A percentile compares a stretch with the other conserved stretches of the same genome.
Conservation (phyloP, 2,329 filamentous ascomycete species). For the Pezicula rhizophila region DNA sequence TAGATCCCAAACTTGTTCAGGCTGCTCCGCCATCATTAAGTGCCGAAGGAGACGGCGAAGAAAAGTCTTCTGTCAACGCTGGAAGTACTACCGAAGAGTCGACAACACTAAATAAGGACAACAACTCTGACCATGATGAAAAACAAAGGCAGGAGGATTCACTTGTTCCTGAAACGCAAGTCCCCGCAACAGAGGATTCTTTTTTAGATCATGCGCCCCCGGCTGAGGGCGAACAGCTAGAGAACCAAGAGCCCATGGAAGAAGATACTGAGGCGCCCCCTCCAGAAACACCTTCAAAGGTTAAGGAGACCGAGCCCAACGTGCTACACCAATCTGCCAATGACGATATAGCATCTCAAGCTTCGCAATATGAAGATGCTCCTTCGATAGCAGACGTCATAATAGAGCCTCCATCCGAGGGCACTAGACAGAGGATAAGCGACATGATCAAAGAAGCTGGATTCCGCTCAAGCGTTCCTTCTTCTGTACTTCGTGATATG, state of each 20-base stretch:
- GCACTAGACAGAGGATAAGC: conserved; percentile 33
- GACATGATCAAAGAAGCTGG: conserved; percentile 41
- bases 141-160: neutral
- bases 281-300: neutral
- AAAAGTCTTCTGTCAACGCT: conserved; percentile 8
- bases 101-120: neutral
- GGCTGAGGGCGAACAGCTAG: neutral
- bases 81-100: conserved; percentile 10
- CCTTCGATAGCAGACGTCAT: conserved; percentile 23
- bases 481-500: conserved; percentile 27
- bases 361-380: conserved; percentile 14
- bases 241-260: neutral
- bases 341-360: conserved; percentile 12
- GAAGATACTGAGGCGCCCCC: neutral
- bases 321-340: neutral
- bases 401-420: conserved; percentile 15
- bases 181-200: neutral
- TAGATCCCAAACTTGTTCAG: conserved; percentile 61
- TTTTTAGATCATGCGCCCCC: neutral
- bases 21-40: conserved; percentile 26
- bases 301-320: neutral
- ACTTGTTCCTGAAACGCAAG: neutral
- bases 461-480: conserved; percentile 39
- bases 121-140: neutral
- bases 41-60: conserved; percentile 8